Evolutionary conservation across 768 basidiomycete species (phyloP).

Genomic region (Suillus brevipes): DNA sequence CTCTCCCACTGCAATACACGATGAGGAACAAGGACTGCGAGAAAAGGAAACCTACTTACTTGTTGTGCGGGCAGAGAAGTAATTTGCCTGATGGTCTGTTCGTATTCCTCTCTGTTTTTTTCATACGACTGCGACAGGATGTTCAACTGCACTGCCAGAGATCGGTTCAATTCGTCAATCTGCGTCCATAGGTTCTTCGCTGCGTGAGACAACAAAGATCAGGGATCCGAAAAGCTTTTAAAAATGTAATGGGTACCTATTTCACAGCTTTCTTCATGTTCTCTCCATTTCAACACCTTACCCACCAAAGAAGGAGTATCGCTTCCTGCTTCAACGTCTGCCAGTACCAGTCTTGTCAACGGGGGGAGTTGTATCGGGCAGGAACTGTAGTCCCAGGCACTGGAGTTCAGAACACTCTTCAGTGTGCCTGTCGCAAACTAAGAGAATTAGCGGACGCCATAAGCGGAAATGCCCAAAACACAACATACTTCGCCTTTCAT

Average conservation of each 20-base stretch:
- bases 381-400: conserved; percentile 72
- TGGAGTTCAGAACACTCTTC: conserved; percentile 59
- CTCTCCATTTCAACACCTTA: conserved; percentile 81
- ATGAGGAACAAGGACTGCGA: not conserved
- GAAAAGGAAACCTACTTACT: conserved; percentile 29
- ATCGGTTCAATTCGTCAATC: conserved; percentile 62
- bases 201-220: conserved; percentile 26
- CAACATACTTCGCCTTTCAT: conserved; percentile 47
- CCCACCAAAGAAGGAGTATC: conserved; percentile 94
- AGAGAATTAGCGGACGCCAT: conserved; percentile 1
- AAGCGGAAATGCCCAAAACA: not conserved
- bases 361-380: conserved; percentile 82
- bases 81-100: conserved; percentile 59
- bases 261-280: conserved; percentile 55
- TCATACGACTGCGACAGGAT: conserved; percentile 51
- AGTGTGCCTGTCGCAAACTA: conserved; percentile 18
- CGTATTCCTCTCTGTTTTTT: conserved; percentile 50
- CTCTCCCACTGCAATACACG: conserved; percentile 48
- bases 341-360: conserved; percentile 79
- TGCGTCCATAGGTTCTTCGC: conserved; percentile 66
- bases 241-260: conserved; percentile 43
- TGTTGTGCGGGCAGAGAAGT: conserved; percentile 60
- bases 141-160: conserved; percentile 52
- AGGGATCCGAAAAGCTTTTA: not conserved
- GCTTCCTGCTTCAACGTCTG: conserved; percentile 94